Conservation (phyloP, 2,329 filamentous ascomycete species). For the Falciphora oryzae region DNA sequence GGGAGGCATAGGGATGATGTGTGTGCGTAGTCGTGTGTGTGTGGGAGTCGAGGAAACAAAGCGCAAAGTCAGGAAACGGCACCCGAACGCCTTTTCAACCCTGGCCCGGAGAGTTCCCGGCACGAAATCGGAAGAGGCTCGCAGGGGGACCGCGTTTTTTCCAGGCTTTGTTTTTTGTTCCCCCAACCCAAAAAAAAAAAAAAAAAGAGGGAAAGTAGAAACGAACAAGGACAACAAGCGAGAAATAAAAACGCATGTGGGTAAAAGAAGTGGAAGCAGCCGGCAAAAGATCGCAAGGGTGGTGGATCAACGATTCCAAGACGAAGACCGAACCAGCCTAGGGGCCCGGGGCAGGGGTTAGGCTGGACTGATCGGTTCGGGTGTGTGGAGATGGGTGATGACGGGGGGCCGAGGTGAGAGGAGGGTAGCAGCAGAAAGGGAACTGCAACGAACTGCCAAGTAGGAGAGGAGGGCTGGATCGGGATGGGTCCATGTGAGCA, state of each 20-base stretch:
- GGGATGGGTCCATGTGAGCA: neutral
- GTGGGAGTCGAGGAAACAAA: neutral
- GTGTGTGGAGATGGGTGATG: neutral
- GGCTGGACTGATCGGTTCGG: neutral
- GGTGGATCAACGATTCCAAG: neutral
- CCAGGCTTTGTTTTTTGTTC: neutral
- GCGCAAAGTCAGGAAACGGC: neutral
- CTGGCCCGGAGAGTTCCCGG: neutral
- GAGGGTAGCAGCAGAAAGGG: neutral
- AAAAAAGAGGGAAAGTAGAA: neutral
- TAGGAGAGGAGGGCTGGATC: neutral
- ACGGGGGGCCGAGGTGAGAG: neutral
- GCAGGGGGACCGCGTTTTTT: neutral
- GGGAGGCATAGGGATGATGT: neutral
- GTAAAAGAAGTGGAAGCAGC: neutral
- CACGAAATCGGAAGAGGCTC: neutral
- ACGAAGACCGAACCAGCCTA: neutral
- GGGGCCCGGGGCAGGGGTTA: neutral
- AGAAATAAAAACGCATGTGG: neutral
- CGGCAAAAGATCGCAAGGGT: neutral
- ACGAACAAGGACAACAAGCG: neutral
- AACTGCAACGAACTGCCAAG: neutral
- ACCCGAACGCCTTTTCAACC: neutral
- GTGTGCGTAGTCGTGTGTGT: no score
- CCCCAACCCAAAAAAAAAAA: neutral